Conservation (phyloP, 768 basidiomycete species). For the Phaffia tasmanica region DNA sequence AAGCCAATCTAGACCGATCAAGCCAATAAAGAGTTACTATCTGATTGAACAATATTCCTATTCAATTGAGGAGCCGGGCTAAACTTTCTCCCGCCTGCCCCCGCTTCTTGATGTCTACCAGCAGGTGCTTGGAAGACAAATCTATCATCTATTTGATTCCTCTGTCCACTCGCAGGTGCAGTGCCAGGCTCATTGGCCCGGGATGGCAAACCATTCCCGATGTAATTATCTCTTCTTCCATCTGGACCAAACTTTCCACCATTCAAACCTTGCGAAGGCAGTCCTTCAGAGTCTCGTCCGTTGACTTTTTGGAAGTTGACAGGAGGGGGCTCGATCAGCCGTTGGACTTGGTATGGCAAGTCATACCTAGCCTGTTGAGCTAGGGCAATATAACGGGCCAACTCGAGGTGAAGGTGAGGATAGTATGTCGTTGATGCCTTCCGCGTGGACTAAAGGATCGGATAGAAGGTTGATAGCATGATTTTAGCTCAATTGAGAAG, state of each 20-base stretch:
- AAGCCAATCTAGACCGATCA: background rate
- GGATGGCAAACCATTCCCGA: conserved; percentile 8
- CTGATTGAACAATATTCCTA: background rate
- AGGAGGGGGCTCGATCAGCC: conserved; percentile 71
- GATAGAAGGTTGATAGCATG: background rate
- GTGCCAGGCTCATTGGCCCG: background rate
- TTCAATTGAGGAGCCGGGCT: conserved; percentile 14
- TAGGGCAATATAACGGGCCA: conserved; percentile 70
- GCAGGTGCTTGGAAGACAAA: conserved; percentile 14
- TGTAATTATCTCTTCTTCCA: conserved; percentile 20
- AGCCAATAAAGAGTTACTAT: background rate
- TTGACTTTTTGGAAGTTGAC: conserved; percentile 41
- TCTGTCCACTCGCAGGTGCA: background rate
- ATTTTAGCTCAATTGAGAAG: conserved; percentile 2
- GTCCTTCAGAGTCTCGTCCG: conserved; percentile 7
- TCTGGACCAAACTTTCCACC: conserved; percentile 22
- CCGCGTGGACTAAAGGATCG: conserved; percentile 61
- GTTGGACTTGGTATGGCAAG: conserved; percentile 67
- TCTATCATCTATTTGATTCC: conserved; percentile 11
- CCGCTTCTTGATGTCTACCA: background rate
- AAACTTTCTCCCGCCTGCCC: conserved; percentile 4
- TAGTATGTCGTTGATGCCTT: conserved; percentile 94
- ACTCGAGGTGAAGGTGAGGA: conserved; percentile 83
- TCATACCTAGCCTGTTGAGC: conserved; percentile 58
- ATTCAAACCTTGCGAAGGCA: conserved; percentile 9